These are phyloP conservation scores for Colletotrichum cereale DNA, from an alignment of 2,329 filamentous ascomycete genomes.

Conservation along the genomic window DNA sequence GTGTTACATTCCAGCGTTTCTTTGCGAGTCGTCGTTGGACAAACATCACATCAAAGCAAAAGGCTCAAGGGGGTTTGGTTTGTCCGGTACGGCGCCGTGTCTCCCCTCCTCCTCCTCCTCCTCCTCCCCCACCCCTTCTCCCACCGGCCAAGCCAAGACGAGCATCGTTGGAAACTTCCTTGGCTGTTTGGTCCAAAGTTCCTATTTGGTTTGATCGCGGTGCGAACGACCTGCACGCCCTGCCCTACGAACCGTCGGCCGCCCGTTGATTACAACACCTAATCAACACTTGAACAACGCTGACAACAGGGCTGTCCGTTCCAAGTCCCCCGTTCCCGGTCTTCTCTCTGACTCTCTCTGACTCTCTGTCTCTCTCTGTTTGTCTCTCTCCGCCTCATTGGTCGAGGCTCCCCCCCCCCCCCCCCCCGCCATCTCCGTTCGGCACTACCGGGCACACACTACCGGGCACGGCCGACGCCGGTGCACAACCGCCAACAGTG, in stretches of 20 bases:
- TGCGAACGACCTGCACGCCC: background rate
- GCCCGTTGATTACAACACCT: background rate
- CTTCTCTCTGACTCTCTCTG: background rate
- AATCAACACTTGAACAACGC: background rate
- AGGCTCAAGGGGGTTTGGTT: background rate
- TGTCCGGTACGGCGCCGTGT: background rate
- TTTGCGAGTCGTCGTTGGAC: constrained; percentile 6
- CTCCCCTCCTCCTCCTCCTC: background rate
- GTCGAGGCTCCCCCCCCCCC: background rate
- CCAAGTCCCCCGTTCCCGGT: background rate
- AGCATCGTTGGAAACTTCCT: background rate
- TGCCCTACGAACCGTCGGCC: background rate
- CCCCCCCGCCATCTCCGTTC: constrained; percentile 32
- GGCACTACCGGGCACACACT: constrained; percentile 28
- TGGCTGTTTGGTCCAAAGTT: constrained; percentile 7
- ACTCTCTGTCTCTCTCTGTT: background rate
- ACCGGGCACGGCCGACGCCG: constrained; percentile 22
- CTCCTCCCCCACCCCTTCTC: background rate
- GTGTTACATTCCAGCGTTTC: background rate
- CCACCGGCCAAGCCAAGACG: background rate
- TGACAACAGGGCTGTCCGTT: background rate
- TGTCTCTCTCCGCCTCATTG: constrained; percentile 16
- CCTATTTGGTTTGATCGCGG: constrained; percentile 10
- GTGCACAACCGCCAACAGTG: constrained; percentile 4
- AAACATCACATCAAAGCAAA: background rate